A percentile compares a stretch with the other conserved stretches of the same genome.
phyloP scores from a whole-genome alignment of 306 rosid genomes.

The Ormosia emarginata region DNA sequence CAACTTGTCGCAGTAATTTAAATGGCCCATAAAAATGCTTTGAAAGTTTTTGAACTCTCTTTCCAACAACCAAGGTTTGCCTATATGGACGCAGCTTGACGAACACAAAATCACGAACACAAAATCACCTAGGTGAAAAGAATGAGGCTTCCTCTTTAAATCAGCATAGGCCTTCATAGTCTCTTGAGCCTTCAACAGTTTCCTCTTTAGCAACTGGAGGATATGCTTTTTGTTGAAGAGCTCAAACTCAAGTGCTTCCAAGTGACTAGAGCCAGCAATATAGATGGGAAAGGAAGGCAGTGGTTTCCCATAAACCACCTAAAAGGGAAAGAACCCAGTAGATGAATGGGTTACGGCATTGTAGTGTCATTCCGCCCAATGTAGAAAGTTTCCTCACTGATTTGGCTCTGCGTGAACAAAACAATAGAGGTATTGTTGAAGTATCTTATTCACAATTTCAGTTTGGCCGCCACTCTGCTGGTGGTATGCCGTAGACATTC shows the following conservation, averaged over 20 bases:
- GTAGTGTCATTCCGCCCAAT: neutral
- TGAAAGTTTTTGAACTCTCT: neutral
- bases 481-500: neutral
- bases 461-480: neutral
- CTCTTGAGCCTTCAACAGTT: too few species aligned
- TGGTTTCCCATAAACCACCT: neutral
- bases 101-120: neutral
- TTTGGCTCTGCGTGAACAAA: neutral
- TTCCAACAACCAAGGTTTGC: neutral
- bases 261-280: neutral
- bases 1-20: too few species aligned
- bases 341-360: neutral
- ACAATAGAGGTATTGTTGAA: neutral
- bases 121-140: neutral
- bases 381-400: neutral
- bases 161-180: too few species aligned
- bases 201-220: too few species aligned
- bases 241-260: too few species aligned
- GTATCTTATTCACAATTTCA: neutral
- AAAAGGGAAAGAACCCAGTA: neutral
- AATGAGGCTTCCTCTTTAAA: too few species aligned
- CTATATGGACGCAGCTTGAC: neutral
- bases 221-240: too few species aligned
- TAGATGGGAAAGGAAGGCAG: neutral
- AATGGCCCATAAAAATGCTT: neutral